phyloP scores from a whole-genome alignment of 345 rosid genomes.

The Eucalyptus regnans region DNA sequence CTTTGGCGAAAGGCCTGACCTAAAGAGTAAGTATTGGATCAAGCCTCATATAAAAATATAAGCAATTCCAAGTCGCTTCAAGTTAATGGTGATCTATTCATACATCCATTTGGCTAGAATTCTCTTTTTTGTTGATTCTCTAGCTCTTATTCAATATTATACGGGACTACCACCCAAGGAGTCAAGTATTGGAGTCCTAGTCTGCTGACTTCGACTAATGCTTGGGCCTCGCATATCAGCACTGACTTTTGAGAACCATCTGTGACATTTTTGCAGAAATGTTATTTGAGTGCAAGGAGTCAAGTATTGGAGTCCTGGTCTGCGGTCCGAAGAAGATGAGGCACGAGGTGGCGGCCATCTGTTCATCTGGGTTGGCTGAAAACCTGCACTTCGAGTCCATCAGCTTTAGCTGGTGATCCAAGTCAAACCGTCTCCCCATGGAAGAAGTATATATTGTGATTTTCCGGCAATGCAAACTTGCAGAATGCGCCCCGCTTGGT shows the following conservation, averaged over 20 bases:
- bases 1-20: slow-evolving; percentile 57
- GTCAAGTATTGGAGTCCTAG: no score
- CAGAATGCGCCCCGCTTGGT: neutral
- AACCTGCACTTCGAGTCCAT: slow-evolving; percentile 64
- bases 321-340: slow-evolving; percentile 71
- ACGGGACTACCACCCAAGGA: neutral
- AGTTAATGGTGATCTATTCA: neutral
- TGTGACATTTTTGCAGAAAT: slow-evolving; percentile 21
- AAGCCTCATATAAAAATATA: neutral
- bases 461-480: neutral
- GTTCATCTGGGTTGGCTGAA: slow-evolving; percentile 37
- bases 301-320: slow-evolving; percentile 59
- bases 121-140: neutral
- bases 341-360: slow-evolving; percentile 49
- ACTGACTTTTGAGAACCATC: neutral
- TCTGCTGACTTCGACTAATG: neutral
- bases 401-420: slow-evolving; percentile 66
- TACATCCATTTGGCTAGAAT: neutral
- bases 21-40: slow-evolving; percentile 36
- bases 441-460: neutral
- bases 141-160: neutral
- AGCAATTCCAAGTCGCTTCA: neutral
- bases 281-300: slow-evolving; percentile 24
- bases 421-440: neutral
- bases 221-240: neutral